These are phyloP conservation scores for Graphilbum fragrans DNA, from an alignment of 2,329 filamentous ascomycete genomes.

Conservation along the genomic window DNA sequence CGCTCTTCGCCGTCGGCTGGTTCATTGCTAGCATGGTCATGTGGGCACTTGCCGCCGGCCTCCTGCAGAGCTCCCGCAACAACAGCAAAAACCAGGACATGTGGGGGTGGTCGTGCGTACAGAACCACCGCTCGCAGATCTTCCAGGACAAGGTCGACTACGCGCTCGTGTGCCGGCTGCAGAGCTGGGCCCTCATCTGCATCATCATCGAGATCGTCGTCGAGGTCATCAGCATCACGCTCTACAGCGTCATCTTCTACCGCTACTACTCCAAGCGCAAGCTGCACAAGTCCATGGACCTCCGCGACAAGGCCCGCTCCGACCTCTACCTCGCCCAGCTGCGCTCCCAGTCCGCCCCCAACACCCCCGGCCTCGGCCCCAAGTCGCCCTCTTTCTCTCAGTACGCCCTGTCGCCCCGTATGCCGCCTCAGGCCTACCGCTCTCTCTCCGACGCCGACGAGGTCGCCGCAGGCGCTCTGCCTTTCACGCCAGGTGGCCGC, in stretches of 20 bases:
- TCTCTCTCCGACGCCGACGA: slow-evolving; percentile 23
- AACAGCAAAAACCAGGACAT: slow-evolving; percentile 72
- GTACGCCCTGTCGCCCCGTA: slow-evolving; percentile 47
- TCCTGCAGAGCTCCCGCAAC: slow-evolving; percentile 68
- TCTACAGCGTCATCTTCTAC: slow-evolving; percentile 94
- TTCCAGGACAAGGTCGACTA: slow-evolving; percentile 79
- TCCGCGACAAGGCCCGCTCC: slow-evolving; percentile 84
- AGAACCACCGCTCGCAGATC: slow-evolving; percentile 68
- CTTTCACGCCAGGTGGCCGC: slow-evolving; percentile 38
- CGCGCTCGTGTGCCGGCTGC: slow-evolving; percentile 76
- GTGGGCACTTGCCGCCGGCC: slow-evolving; percentile 77
- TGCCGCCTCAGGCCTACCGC: slow-evolving; percentile 45
- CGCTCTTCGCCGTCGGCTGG: slow-evolving; percentile 82
- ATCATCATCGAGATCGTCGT: slow-evolving; percentile 94
- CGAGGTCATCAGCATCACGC: slow-evolving; percentile 78
- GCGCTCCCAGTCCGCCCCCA: slow-evolving; percentile 77
- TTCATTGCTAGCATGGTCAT: slow-evolving; percentile 89
- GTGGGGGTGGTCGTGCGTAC: slow-evolving; percentile 96
- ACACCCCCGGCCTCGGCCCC: slow-evolving; percentile 79
- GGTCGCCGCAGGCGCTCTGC: slow-evolving; percentile 26
- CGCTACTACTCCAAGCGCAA: slow-evolving; percentile 94
- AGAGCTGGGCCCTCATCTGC: slow-evolving; percentile 95
- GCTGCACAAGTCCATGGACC: slow-evolving; percentile 92
- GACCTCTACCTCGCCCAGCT: slow-evolving; percentile 89
- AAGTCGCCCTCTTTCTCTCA: slow-evolving; percentile 46